phyloP scores from a whole-genome alignment of 2,329 filamentous ascomycete species.

The Xylaria sp. region DNA sequence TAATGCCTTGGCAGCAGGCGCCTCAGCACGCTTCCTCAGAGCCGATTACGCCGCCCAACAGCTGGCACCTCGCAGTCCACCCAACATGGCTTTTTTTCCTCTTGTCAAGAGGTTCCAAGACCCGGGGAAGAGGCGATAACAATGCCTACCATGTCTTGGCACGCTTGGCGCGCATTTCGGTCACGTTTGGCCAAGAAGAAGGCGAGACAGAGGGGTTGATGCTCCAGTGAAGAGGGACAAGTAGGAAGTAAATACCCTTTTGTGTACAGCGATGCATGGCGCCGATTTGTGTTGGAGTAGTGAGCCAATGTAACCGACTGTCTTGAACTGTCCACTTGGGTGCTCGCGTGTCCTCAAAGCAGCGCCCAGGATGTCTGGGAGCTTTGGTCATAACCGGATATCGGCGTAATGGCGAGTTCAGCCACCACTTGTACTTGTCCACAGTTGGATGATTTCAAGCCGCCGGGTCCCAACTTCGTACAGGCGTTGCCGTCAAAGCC shows the following conservation, averaged over 20 bases:
- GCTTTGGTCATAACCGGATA: slow-evolving; percentile 22
- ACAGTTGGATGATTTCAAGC: slow-evolving; percentile 14
- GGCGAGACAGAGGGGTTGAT: slow-evolving; percentile 39
- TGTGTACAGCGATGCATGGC: slow-evolving; percentile 12
- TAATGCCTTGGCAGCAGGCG: slow-evolving; percentile 32
- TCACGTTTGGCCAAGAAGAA: slow-evolving; percentile 35
- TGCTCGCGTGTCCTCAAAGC: slow-evolving; percentile 29
- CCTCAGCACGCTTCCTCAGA: slow-evolving; percentile 13
- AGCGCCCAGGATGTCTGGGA: slow-evolving; percentile 7
- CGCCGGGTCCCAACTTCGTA: slow-evolving; percentile 13
- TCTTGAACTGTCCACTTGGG: slow-evolving; percentile 23
- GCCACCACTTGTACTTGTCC: slow-evolving; percentile 10
- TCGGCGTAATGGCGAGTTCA: slow-evolving; percentile 26
- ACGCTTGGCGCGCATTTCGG: slow-evolving; percentile 45
- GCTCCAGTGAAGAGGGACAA: neutral
- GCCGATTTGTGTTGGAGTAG: slow-evolving; percentile 26
- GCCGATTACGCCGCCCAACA: slow-evolving; percentile 34
- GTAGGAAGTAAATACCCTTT: neutral
- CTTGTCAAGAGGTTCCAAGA: slow-evolving; percentile 32
- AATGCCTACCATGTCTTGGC: slow-evolving; percentile 46
- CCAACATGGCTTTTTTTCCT: neutral
- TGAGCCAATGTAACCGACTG: slow-evolving; percentile 14
- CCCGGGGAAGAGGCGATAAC: slow-evolving; percentile 39
- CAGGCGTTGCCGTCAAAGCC: slow-evolving; percentile 34
- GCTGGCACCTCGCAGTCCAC: slow-evolving; percentile 33